Percentiles rank a stretch among this genome's conserved stretches.
Conservation (phyloP, 306 rosid species). For the Castanopsis chinensis region DNA sequence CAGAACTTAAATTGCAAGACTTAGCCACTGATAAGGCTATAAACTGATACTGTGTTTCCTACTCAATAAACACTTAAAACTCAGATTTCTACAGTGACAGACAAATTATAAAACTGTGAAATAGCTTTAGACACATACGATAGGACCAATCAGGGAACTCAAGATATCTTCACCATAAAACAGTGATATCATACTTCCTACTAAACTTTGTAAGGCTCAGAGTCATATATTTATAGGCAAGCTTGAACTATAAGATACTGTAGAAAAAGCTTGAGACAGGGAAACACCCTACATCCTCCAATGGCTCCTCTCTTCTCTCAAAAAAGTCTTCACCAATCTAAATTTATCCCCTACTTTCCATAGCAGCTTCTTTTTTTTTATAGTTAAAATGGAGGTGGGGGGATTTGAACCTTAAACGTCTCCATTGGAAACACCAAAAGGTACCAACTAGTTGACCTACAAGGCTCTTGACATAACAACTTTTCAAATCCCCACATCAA, state of each 20-base stretch:
- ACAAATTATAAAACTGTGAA: neutral
- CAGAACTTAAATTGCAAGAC: neutral
- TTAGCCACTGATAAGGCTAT: neutral
- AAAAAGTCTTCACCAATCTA: neutral
- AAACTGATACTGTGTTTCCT: neutral
- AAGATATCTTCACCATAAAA: neutral
- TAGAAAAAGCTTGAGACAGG: neutral
- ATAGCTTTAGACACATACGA: neutral
- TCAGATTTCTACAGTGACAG: slow-evolving; percentile 17
- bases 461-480: neutral
- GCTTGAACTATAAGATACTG: neutral
- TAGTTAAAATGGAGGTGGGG: no score
- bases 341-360: neutral
- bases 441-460: no score
- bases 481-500: neutral
- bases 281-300: neutral
- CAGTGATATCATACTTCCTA: neutral
- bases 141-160: neutral
- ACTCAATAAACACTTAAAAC: slow-evolving; percentile 1
- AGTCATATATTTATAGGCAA: neutral
- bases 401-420: no score
- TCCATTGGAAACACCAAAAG: no score
- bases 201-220: neutral
- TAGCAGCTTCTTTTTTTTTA: neutral
- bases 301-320: neutral